phyloP scores from a whole-genome alignment of 1,284 basidiomycete species.

The Cutaneotrichosporon sp. region DNA sequence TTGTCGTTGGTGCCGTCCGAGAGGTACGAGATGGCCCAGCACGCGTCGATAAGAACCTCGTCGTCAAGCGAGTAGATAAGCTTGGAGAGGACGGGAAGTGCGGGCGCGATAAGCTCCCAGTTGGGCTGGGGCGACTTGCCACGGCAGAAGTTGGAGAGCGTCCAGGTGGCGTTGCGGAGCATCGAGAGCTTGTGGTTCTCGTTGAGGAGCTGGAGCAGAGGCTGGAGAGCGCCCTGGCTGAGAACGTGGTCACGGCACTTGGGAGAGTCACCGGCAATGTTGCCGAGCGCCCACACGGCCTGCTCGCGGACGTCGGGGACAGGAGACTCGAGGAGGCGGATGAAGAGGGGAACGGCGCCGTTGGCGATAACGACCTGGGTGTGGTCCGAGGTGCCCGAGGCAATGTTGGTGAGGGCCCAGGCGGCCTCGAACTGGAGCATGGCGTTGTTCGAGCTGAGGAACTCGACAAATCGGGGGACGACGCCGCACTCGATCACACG shows the following conservation, averaged over 20 bases:
- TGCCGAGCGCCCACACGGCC: constrained; percentile 94
- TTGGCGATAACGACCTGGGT: constrained; percentile 97
- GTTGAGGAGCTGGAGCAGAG: constrained; percentile 57
- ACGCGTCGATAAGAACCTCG: constrained; percentile 98
- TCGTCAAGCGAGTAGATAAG: constrained; percentile 99
- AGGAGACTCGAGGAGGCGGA: constrained; percentile 80
- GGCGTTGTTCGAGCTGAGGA: constrained; percentile 80
- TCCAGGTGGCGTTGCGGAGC: constrained; percentile 98
- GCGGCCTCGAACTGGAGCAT: constrained; percentile 99
- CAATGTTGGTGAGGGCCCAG: constrained; percentile 99
- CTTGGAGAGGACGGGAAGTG: constrained; percentile 93
- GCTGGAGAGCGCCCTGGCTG: constrained; percentile 58
- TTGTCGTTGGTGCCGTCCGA: constrained; percentile 99
- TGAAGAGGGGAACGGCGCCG: constrained; percentile 95
- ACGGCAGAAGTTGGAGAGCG: constrained; percentile 95
- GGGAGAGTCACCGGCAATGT: constrained; percentile 94
- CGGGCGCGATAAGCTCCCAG: constrained; percentile 94
- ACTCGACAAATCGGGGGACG: constrained; percentile 96
- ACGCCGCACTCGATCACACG: constrained; percentile 97
- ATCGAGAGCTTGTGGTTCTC: constrained; percentile 89
- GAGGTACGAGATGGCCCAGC: constrained; percentile 99
- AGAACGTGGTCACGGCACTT: constrained; percentile 85
- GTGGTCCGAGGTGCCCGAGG: constrained; percentile 97
- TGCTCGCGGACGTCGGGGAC: constrained; percentile 93
- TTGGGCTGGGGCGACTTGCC: constrained; percentile 95